A percentile compares a stretch with the other conserved stretches of the same genome.
Conservation (phyloP, 208 protist species). For the Trypanosoma theileri region DNA sequence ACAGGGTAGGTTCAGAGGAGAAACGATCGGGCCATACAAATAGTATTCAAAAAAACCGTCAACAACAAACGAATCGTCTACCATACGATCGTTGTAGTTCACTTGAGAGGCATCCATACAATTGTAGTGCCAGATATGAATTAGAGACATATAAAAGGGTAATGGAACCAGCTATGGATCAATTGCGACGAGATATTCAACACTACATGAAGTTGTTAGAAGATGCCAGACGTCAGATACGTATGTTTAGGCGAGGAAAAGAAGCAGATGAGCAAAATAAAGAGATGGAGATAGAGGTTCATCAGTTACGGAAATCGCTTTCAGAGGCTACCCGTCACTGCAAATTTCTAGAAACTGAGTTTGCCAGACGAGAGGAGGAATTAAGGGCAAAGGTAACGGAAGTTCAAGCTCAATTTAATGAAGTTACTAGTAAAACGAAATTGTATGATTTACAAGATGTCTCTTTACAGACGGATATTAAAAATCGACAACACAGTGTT, state of each 20-base stretch:
- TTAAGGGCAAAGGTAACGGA: slow-evolving; percentile 5
- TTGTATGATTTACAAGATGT: not conserved
- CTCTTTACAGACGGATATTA: no score
- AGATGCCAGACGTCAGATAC: slow-evolving; percentile 24
- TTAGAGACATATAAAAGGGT: slow-evolving; percentile 53
- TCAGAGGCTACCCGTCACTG: not conserved
- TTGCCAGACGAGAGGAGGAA: slow-evolving; percentile 9
- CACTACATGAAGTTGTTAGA: slow-evolving; percentile 32
- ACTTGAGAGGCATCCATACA: slow-evolving; percentile 26
- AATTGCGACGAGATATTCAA: slow-evolving; percentile 44
- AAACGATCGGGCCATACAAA: not conserved
- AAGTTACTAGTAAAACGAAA: not conserved
- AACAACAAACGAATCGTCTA: not conserved
- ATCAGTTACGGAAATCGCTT: slow-evolving; percentile 1
- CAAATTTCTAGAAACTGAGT: not conserved
- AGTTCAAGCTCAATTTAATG: slow-evolving; percentile 6
- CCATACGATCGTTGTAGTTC: slow-evolving; percentile 16
- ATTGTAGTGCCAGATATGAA: slow-evolving; percentile 38
- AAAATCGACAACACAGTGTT: not conserved
- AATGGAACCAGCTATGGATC: slow-evolving; percentile 55
- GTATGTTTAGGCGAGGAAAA: slow-evolving; percentile 26
- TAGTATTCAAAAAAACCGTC: not conserved
- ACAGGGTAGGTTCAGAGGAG: not conserved
- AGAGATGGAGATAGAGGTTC: not conserved
- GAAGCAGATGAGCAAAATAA: slow-evolving; percentile 9